Conservation (phyloP, 179 eudicot species). For the Amaranthus tricolor region DNA sequence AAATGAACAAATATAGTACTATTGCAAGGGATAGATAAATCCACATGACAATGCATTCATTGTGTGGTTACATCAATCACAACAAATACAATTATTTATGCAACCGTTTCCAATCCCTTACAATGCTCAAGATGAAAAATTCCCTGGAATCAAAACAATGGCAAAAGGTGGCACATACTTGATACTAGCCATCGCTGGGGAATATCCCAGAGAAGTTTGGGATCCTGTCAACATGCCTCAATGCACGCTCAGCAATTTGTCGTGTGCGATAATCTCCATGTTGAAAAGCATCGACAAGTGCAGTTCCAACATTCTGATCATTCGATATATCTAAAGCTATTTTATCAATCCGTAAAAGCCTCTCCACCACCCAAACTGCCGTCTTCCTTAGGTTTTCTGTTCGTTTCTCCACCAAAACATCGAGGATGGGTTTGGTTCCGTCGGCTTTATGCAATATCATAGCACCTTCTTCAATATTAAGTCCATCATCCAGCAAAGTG, state of each 20-base stretch:
- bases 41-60: too few relatives aligned
- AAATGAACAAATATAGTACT: too few relatives aligned
- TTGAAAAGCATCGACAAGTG: slow-evolving; percentile 80
- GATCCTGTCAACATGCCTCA: slow-evolving; percentile 74
- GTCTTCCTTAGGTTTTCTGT: slow-evolving; percentile 60
- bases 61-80: too few relatives aligned
- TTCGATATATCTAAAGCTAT: slow-evolving; percentile 55
- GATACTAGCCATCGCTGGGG: slow-evolving; percentile 44
- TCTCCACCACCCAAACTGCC: slow-evolving; percentile 82
- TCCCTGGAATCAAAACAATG: too few relatives aligned
- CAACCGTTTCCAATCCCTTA: too few relatives aligned
- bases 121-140: too few relatives aligned
- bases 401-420: slow-evolving; percentile 62
- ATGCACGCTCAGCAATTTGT: slow-evolving; percentile 79
- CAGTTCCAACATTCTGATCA: slow-evolving; percentile 69
- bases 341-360: slow-evolving; percentile 59
- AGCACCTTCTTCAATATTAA: slow-evolving; percentile 69
- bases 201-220: slow-evolving; percentile 87
- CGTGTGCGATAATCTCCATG: slow-evolving; percentile 70
- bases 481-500: slow-evolving; percentile 75
- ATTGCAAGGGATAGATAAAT: too few relatives aligned
- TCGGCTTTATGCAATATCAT: slow-evolving; percentile 47
- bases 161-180: not conserved
- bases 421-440: slow-evolving; percentile 58
- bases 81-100: too few relatives aligned